phyloP scores from a whole-genome alignment of 495 filamentous ascomycete genomes.

The Platismatia glauca region DNA sequence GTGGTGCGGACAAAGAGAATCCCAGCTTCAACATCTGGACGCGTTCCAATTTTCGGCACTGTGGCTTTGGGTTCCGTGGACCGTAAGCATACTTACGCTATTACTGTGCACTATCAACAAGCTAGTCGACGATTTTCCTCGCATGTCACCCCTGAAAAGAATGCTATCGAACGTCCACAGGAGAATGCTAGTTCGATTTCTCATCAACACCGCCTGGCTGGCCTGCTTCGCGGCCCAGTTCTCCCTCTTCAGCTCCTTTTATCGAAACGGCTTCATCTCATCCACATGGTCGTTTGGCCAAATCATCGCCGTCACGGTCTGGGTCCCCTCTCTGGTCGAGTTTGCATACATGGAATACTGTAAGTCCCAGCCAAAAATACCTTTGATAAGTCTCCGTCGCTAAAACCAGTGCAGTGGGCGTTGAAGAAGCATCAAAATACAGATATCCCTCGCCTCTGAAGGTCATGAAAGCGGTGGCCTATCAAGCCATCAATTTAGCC shows the following conservation, averaged over 20 bases:
- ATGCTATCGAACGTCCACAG: too few species aligned
- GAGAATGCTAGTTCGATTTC: too few species aligned
- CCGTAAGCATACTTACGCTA: too few species aligned
- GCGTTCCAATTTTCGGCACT: too few species aligned
- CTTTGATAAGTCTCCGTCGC: neutral
- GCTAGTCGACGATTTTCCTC: too few species aligned
- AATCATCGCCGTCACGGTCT: constrained; percentile 25
- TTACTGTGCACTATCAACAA: too few species aligned
- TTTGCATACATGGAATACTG: constrained; percentile 19
- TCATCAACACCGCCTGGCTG: too few species aligned
- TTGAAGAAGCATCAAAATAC: constrained; percentile 9
- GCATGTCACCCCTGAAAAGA: too few species aligned
- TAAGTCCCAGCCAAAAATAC: constrained; percentile 8
- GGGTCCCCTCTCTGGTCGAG: constrained; percentile 23
- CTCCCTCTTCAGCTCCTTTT: constrained; percentile 6
- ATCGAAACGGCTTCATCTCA: neutral
- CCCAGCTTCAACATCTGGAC: too few species aligned
- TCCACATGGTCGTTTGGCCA: constrained; percentile 23
- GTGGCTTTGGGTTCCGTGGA: too few species aligned
- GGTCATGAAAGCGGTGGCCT: neutral
- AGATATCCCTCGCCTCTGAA: neutral
- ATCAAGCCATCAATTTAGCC: too few species aligned
- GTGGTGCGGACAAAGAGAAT: too few species aligned
- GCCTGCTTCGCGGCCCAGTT: constrained; percentile 10
- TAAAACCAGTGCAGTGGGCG: neutral